Conservation (phyloP, 208 protist species). For the Leishmania amazonensis region DNA sequence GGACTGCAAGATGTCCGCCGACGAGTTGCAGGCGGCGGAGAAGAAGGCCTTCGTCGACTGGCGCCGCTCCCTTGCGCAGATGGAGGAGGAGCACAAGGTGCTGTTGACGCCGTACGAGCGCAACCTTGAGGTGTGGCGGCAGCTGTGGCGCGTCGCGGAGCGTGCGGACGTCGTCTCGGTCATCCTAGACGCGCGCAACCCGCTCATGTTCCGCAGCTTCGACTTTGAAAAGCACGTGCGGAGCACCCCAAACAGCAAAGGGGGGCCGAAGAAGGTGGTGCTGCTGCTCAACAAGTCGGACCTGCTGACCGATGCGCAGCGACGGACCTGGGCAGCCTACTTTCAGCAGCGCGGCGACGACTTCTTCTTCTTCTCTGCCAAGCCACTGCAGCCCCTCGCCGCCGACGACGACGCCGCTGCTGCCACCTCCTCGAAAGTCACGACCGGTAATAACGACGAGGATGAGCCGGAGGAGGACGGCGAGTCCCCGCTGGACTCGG, state of each 20-base stretch:
- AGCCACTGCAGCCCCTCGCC: conserved; percentile 34
- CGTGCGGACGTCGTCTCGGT: conserved; percentile 93
- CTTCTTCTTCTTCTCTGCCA: conserved; percentile 95
- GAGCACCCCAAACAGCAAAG: conserved; percentile 47
- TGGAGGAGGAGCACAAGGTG: conserved; percentile 95
- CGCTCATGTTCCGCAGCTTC: conserved; percentile 94
- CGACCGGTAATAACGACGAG: conserved; percentile 17
- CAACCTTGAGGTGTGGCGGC: conserved; percentile 99
- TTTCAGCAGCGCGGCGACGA: conserved; percentile 76
- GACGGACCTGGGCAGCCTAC: conserved; percentile 94
- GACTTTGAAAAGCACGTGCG: conserved; percentile 91
- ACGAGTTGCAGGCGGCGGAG: conserved; percentile 74
- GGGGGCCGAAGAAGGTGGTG: conserved; percentile 81
- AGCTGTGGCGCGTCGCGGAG: conserved; percentile 99
- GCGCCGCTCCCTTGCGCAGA: conserved; percentile 77
- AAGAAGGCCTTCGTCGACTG: conserved; percentile 90
- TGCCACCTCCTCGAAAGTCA: conserved; percentile 22
- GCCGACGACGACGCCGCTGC: conserved; percentile 1
- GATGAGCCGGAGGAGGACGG: conserved; percentile 3
- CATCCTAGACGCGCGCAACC: conserved; percentile 98
- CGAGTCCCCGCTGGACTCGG: conserved; percentile 16
- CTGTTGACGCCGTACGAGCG: conserved; percentile 98
- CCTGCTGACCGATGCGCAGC: conserved; percentile 94
- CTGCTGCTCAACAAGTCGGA: conserved; percentile 99
- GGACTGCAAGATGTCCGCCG: conserved; percentile 71